Base-by-base conservation (phyloP, 257 asterid genomes). In the Catharanthus roseus region DNA sequence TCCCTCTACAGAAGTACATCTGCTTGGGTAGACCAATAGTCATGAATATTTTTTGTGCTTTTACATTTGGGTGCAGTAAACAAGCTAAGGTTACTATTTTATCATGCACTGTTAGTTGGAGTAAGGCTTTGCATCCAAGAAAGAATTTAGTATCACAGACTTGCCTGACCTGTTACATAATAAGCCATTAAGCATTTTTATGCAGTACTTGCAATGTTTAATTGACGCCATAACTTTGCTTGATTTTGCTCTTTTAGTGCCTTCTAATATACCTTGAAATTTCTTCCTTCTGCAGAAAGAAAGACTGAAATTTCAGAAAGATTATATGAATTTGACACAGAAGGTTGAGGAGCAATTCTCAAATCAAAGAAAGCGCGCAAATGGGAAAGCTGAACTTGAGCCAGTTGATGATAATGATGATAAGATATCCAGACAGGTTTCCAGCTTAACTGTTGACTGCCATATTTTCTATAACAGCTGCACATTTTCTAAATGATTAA, bases 271-370 rank as follows among this genome's bases (percentile, higher is more conserved):
- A 36, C 47, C 26, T 67, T 47, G 47, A n/a, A n/a, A n/a, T 39
- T 69, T 57, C 50, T 60, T 39, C 47, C 34, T 60, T 76, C 71
- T 72, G 78, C 83, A 88, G 95, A 75, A 78, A 80, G 93, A 90
- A 76, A 90, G 83, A 77, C 55, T 85, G 78, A 82, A 81, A 75
- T 69, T 77, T 78, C 89, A 82, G 74, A 90, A 77, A 69, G 91
- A 83, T 47, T 79, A 70, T 72, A 67, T 72, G 70, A 89, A 85
- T 34, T 87, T 86, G 29, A 70, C 80, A 51, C 82, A 82, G 83
- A 84, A 77, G 81, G 87, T 85, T 38, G 86, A 86, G 77, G 90
- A 86, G 83, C 91, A 88, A 82, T 75, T 81, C 65, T 68, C 69
- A 11, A 70, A 83, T 60, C 87, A 83, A 77, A 85, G 81, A 76